Evolutionary conservation across 768 basidiomycete species (phyloP).

Genomic region (Kwoniella dejecticola): DNA sequence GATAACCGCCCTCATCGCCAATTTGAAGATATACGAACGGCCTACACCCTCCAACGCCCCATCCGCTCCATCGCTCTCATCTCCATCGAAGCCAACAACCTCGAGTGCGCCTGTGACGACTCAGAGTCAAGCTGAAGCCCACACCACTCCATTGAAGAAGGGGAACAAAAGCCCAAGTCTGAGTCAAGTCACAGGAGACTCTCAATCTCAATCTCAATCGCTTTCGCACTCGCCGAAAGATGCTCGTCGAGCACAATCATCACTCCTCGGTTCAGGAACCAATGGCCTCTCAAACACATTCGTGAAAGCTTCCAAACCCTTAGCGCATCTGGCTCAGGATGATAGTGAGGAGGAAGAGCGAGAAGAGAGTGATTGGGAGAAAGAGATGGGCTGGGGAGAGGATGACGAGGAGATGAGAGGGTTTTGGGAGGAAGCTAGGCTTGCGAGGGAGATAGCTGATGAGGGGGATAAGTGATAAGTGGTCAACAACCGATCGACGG

Average conservation of each 20-base stretch:
- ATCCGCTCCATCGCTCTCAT: slow-evolving; percentile 1
- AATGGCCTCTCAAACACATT: slow-evolving; percentile 9
- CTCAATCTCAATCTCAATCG: too few relatives aligned
- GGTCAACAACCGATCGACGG: too few relatives aligned
- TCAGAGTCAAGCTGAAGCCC: not conserved
- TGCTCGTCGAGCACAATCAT: slow-evolving; percentile 3
- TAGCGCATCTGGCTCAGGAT: slow-evolving; percentile 4
- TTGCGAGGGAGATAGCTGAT: slow-evolving; percentile 19
- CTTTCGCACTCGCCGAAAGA: not conserved
- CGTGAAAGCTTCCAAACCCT: slow-evolving; percentile 14
- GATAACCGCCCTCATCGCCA: slow-evolving; percentile 20
- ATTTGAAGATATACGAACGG: slow-evolving; percentile 29
- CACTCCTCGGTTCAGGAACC: slow-evolving; percentile 3
- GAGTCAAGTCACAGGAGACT: too few relatives aligned
- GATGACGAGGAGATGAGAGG: slow-evolving; percentile 25
- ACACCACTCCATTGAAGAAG: not conserved
- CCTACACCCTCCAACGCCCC: slow-evolving; percentile 20
- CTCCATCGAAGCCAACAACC: not conserved
- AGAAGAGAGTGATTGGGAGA: slow-evolving; percentile 21
- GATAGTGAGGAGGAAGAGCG: slow-evolving; percentile 17
- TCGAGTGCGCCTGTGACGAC: not conserved
- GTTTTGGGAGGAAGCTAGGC: slow-evolving; percentile 19
- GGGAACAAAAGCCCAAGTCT: too few relatives aligned
- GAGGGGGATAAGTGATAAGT: not conserved
- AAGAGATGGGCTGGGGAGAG: slow-evolving; percentile 16